These are phyloP conservation scores for Epithele typhae DNA, from an alignment of 768 basidiomycete species.

Conservation along the genomic window DNA sequence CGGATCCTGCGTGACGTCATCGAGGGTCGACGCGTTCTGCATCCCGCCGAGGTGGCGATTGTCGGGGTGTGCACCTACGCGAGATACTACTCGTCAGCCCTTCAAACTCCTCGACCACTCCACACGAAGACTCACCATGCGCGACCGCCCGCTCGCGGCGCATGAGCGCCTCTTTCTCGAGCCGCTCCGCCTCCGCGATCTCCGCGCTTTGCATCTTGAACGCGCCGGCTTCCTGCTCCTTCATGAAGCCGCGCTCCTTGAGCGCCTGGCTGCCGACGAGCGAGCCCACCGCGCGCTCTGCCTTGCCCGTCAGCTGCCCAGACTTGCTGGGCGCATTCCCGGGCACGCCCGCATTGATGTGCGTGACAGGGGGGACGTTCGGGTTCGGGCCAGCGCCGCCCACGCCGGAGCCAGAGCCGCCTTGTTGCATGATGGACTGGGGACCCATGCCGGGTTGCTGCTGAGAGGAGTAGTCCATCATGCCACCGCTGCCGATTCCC, in stretches of 20 bases:
- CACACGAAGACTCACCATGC: conserved; percentile 32
- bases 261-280: conserved; percentile 42
- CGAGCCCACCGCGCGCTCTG: conserved; percentile 43
- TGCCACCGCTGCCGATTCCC: too few relatives aligned
- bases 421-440: too few relatives aligned
- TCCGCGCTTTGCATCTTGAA: conserved; percentile 43
- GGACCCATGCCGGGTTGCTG: too few relatives aligned
- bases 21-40: conserved; percentile 12
- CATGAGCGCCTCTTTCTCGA: conserved; percentile 45
- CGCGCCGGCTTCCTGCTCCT: conserved; percentile 47
- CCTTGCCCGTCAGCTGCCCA: conserved; percentile 39
- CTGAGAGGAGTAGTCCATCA: too few relatives aligned
- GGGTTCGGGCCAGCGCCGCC: conserved; percentile 5
- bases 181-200: conserved; percentile 48
- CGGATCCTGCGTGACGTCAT: conserved; percentile 6
- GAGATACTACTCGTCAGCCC: background rate
- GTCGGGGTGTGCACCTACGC: conserved; percentile 29
- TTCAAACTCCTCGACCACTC: too few relatives aligned
- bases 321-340: conserved; percentile 24
- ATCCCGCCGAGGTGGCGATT: conserved; percentile 27
- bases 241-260: conserved; percentile 46
- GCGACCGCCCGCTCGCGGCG: conserved; percentile 50
- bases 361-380: conserved; percentile 16
- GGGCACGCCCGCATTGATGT: conserved; percentile 10
- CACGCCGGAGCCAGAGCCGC: background rate